Evolutionary conservation across 2,329 filamentous ascomycete genomes (phyloP).

Genomic region (Incumbomyces delicatus): DNA sequence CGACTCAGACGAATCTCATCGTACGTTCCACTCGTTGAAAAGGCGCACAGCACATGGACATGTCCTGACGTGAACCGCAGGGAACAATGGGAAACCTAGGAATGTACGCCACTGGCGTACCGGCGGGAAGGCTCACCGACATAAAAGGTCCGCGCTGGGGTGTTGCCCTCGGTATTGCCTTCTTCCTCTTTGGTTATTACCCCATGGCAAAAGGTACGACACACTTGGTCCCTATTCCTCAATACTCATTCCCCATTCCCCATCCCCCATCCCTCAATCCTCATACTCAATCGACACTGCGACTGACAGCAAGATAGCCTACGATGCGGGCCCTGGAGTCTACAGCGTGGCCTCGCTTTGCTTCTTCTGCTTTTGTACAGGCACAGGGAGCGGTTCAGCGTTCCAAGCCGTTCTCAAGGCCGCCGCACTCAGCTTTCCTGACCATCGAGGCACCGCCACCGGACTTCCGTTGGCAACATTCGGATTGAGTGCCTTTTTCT

Average conservation of each 20-base stretch:
- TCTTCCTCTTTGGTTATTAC: slow-evolving; percentile 73
- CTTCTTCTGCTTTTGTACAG: slow-evolving; percentile 76
- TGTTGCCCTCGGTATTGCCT: slow-evolving; percentile 62
- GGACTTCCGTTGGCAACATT: slow-evolving; percentile 89
- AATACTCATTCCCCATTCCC: slow-evolving; percentile 29
- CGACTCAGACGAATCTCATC: slow-evolving; percentile 89
- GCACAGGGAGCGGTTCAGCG: slow-evolving; percentile 81
- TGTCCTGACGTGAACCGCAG: slow-evolving; percentile 29
- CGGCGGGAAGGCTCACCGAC: slow-evolving; percentile 81
- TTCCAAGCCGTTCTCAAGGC: slow-evolving; percentile 81
- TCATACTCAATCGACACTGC: slow-evolving; percentile 27
- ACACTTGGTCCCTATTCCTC: too few species aligned
- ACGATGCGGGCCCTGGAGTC: slow-evolving; percentile 54
- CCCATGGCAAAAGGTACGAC: slow-evolving; percentile 53
- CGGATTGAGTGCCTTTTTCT: slow-evolving; percentile 92
- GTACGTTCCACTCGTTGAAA: slow-evolving; percentile 37
- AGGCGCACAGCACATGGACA: too few species aligned
- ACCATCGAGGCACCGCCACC: slow-evolving; percentile 83
- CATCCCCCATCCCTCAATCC: too few species aligned
- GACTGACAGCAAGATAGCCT: slow-evolving; percentile 46
- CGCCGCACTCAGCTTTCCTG: slow-evolving; percentile 83
- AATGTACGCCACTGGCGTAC: slow-evolving; percentile 87
- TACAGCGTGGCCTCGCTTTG: slow-evolving; percentile 54
- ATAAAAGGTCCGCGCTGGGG: slow-evolving; percentile 68
- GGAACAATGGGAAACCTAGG: slow-evolving; percentile 55